Evolutionary conservation across 805 yeast species (phyloP).

Genomic region (Priceomyces carsonii): DNA sequence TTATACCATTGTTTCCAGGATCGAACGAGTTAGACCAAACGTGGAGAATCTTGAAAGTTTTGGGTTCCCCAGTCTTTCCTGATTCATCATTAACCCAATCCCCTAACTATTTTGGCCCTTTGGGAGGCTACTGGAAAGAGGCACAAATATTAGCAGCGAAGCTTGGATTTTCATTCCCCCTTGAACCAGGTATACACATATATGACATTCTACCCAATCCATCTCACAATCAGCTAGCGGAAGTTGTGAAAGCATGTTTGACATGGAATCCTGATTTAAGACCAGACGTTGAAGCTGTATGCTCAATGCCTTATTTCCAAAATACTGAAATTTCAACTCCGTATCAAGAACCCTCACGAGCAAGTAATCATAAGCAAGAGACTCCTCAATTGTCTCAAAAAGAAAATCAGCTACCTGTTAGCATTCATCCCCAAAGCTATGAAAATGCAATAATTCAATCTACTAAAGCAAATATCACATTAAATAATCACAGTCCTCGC

Average conservation of each 20-base stretch:
- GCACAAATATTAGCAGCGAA: conserved; percentile 53
- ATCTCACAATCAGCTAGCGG: conserved; percentile 42
- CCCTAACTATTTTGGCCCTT: conserved; percentile 30
- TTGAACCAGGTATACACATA: conserved; percentile 50
- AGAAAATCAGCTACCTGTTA: conserved; percentile 1
- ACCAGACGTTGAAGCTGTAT: conserved; percentile 49
- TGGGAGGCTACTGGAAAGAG: conserved; percentile 77
- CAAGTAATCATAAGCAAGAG: conserved; percentile 4
- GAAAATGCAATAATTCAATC: conserved; percentile 2
- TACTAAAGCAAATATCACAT: not conserved
- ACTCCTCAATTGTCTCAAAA: conserved; percentile 1
- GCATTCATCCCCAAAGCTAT: conserved; percentile 1
- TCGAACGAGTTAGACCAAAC: conserved; percentile 76
- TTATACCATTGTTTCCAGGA: conserved; percentile 85
- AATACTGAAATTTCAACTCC: conserved; percentile 32
- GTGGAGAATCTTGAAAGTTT: conserved; percentile 59
- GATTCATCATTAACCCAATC: conserved; percentile 13
- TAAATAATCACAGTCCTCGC: not conserved
- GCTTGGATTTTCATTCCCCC: conserved; percentile 60
- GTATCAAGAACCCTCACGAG: conserved; percentile 15
- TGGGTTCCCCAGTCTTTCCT: conserved; percentile 69
- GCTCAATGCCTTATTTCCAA: conserved; percentile 55
- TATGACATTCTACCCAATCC: conserved; percentile 47
- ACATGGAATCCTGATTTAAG: conserved; percentile 80
- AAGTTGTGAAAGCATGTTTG: conserved; percentile 51